Evolutionary conservation across 164 flowering plant species (phyloP).

Genomic region (Euptelea pleiosperma): DNA sequence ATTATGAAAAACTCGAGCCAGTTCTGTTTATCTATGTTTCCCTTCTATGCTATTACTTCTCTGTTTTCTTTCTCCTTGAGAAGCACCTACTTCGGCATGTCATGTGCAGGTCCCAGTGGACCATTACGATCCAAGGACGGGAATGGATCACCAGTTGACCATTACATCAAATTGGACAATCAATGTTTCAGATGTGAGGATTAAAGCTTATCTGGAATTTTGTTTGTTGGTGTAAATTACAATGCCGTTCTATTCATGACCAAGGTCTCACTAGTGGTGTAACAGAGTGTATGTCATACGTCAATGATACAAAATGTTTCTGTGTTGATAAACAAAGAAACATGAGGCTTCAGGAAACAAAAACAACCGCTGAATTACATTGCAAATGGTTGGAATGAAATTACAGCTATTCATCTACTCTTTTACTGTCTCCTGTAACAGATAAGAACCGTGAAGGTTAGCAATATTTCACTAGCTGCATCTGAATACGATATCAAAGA

Average conservation of each 20-base stretch:
- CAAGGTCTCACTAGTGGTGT: no score
- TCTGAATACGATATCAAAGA: slow-evolving; percentile 53
- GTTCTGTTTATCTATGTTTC: not conserved
- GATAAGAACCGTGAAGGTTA: slow-evolving; percentile 63
- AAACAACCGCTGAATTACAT: no score
- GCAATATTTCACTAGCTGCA: slow-evolving; percentile 55
- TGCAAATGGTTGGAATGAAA: no score
- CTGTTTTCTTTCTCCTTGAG: not conserved
- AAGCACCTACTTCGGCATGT: slow-evolving; percentile 17
- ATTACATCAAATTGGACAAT: slow-evolving; percentile 43
- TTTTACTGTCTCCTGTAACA: slow-evolving; percentile 21
- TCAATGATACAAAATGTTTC: no score
- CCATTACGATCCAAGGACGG: slow-evolving; percentile 25
- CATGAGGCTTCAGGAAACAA: not conserved
- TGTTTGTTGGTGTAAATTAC: slow-evolving; percentile 1
- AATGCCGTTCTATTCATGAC: not conserved
- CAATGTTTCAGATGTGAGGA: slow-evolving; percentile 55
- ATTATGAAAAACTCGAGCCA: not conserved
- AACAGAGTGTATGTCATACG: no score
- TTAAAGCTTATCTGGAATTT: not conserved
- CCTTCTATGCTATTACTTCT: not conserved
- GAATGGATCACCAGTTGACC: slow-evolving; percentile 19
- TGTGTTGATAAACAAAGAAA: not conserved
- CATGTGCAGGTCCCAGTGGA: slow-evolving; percentile 39
- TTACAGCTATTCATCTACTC: no score